A percentile compares a stretch with the other conserved stretches of the same genome.
These are phyloP conservation scores for Clarireedia paspali DNA, from an alignment of 2,329 filamentous ascomycete genomes.

Conservation along the genomic window DNA sequence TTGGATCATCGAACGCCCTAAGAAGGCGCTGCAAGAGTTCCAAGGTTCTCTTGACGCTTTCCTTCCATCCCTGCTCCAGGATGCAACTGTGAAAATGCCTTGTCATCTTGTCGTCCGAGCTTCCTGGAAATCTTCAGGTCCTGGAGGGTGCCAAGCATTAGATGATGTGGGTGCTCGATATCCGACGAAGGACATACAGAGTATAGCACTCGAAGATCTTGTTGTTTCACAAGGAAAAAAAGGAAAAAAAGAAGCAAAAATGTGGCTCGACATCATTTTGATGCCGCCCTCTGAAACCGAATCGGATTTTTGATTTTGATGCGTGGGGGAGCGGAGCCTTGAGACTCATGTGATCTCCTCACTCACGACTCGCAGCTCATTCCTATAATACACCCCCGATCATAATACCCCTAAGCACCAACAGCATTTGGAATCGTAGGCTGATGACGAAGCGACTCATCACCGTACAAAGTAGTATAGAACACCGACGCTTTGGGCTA, in stretches of 20 bases:
- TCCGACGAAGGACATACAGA: neutral
- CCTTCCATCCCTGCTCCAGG: neutral
- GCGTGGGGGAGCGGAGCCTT: neutral
- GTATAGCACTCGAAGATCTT: neutral
- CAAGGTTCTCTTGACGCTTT: constrained; percentile 1
- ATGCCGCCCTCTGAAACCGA: neutral
- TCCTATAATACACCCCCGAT: too few species aligned
- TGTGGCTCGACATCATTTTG: neutral
- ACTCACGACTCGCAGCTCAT: too few species aligned
- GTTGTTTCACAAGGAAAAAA: neutral
- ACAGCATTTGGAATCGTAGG: too few species aligned
- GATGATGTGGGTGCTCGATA: neutral
- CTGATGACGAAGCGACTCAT: too few species aligned
- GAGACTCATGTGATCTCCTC: too few species aligned
- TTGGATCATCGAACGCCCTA: constrained; percentile 6
- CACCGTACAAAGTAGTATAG: too few species aligned
- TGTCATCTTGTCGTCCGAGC: neutral
- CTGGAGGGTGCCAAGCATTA: neutral
- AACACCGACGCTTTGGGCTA: too few species aligned
- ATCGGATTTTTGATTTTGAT: neutral
- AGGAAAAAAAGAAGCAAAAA: neutral
- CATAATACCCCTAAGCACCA: too few species aligned
- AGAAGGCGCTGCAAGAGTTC: constrained; percentile 8
- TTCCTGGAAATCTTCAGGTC: neutral
- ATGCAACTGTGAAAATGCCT: too few species aligned